Evolutionary conservation across 345 rosid species (phyloP).

Genomic region (Eucalyptus microcorys): DNA sequence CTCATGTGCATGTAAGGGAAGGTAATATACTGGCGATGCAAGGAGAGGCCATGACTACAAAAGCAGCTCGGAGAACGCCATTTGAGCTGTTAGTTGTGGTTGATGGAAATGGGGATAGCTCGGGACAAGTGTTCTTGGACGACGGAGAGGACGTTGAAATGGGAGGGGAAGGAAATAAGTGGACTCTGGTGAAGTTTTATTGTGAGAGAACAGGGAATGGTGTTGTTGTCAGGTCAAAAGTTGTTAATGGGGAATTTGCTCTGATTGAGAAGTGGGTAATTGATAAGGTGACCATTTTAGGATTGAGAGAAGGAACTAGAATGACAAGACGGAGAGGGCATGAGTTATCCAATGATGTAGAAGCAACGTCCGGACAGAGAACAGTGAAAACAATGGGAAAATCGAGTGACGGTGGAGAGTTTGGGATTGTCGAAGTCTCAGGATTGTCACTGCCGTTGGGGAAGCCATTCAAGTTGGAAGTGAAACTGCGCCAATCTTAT

Average conservation of each 20-base stretch:
- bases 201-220: constrained; percentile 6
- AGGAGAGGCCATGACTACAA: constrained; percentile 54
- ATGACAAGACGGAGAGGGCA: constrained; percentile 5
- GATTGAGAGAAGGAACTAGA: constrained; percentile 9
- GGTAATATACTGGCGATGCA: constrained; percentile 70
- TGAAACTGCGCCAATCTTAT: neutral
- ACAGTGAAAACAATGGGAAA: neutral
- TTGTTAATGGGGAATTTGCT: constrained; percentile 42
- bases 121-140: constrained; percentile 49
- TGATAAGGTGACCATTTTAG: constrained; percentile 38
- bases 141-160: constrained; percentile 46
- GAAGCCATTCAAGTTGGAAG: constrained; percentile 25
- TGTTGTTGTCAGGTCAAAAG: constrained; percentile 16
- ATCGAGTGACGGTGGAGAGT: neutral
- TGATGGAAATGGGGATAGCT: constrained; percentile 17
- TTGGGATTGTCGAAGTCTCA: neutral
- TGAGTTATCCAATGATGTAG: constrained; percentile 2
- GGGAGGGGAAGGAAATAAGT: constrained; percentile 29
- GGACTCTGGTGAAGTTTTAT: constrained; percentile 39
- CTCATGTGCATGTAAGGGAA: constrained; percentile 52
- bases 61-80: constrained; percentile 35
- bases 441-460: constrained; percentile 16
- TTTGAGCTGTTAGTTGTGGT: constrained; percentile 40
- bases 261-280: constrained; percentile 33
- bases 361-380: neutral